Evolutionary conservation across 2,329 filamentous ascomycete genomes (phyloP).

Genomic region (Simplicillium sp.): DNA sequence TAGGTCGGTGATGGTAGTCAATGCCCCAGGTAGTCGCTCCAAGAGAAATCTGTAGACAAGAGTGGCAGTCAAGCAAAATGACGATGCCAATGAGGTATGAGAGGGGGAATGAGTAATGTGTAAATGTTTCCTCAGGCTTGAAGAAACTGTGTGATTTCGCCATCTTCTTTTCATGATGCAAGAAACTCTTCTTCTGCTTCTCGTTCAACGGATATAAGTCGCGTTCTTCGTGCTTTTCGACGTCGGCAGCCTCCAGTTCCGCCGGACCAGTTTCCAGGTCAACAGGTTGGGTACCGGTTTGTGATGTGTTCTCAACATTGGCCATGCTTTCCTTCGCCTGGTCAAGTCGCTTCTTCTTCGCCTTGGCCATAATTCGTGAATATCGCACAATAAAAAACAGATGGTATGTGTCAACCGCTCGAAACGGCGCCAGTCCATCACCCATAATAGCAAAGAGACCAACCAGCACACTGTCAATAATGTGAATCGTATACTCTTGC

Average conservation of each 20-base stretch:
- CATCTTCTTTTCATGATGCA: constrained; percentile 73
- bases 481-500: constrained; percentile 59
- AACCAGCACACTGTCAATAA: constrained; percentile 63
- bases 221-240: constrained; percentile 29
- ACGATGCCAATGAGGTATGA: constrained; percentile 67
- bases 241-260: constrained; percentile 25
- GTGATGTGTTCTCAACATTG: constrained; percentile 8
- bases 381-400: constrained; percentile 77
- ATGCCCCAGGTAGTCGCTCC: constrained; percentile 74
- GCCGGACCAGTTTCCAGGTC: constrained; percentile 29
- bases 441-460: constrained; percentile 63
- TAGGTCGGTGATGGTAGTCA: constrained; percentile 56
- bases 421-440: constrained; percentile 64
- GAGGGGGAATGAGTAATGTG: constrained; percentile 71
- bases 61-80: constrained; percentile 71
- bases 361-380: constrained; percentile 24
- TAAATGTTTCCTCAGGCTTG: constrained; percentile 77
- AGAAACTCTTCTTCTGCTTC: constrained; percentile 58
- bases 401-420: constrained; percentile 75
- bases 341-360: constrained; percentile 38
- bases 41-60: constrained; percentile 68
- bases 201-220: constrained; percentile 47
- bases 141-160: constrained; percentile 81
- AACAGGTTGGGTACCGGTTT: constrained; percentile 17
- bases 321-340: no score